Percentiles rank a stretch among this genome's conserved stretches.
Conservation (phyloP, 495 filamentous ascomycete genomes). For the Diplogelasinospora grovesii region DNA sequence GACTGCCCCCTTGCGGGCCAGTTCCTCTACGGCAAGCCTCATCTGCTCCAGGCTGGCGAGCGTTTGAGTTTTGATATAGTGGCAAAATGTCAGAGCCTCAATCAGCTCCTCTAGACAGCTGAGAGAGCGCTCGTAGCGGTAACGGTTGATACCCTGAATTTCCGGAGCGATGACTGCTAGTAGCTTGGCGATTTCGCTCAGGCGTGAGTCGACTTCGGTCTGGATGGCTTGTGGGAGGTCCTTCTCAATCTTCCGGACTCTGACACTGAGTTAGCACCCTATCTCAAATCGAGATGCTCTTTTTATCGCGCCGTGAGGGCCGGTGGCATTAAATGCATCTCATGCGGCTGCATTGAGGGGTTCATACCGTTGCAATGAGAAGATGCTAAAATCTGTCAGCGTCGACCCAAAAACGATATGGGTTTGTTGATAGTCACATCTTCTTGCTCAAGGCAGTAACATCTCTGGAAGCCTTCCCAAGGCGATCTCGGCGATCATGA, state of each 20-base stretch:
- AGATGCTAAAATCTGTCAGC: conserved; percentile 57
- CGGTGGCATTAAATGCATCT: neutral
- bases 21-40: conserved; percentile 32
- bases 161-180: conserved; percentile 64
- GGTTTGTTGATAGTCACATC: conserved; percentile 58
- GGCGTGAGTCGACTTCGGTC: conserved; percentile 56
- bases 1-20: conserved; percentile 16
- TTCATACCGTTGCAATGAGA: conserved; percentile 77
- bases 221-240: conserved; percentile 59
- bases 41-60: conserved; percentile 63
- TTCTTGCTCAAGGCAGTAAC: conserved; percentile 94
- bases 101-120: conserved; percentile 87
- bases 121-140: conserved; percentile 82
- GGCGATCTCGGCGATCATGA: conserved; percentile 81
- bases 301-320: too few species aligned
- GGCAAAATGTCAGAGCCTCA: conserved; percentile 75
- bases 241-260: conserved; percentile 53
- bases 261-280: conserved; percentile 9
- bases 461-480: conserved; percentile 84
- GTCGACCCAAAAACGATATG: neutral
- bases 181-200: conserved; percentile 59
- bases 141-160: conserved; percentile 67
- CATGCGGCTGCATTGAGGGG: neutral
- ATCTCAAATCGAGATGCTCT: too few species aligned
- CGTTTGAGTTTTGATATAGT: conserved; percentile 74